Conservation (phyloP, 2,329 filamentous ascomycete genomes). For the Eutypella sp. region DNA sequence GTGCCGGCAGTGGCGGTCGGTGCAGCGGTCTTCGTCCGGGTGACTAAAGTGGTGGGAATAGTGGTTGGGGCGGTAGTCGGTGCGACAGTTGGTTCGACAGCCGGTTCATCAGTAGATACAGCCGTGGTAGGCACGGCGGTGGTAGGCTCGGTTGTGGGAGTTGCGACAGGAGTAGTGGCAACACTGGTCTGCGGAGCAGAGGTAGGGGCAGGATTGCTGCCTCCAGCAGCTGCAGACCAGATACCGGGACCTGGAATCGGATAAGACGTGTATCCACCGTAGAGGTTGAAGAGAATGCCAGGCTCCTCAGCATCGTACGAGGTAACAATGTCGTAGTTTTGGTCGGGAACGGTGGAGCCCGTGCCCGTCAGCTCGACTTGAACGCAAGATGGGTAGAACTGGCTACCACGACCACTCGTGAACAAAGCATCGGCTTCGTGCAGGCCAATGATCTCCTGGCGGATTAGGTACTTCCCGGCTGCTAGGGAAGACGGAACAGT, state of each 20-base stretch:
- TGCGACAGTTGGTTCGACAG: too few relatives aligned
- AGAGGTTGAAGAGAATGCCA: slow-evolving; percentile 57
- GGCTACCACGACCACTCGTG: slow-evolving; percentile 36
- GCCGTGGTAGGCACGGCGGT: not conserved
- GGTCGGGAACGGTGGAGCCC: slow-evolving; percentile 40
- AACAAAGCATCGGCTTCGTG: slow-evolving; percentile 38
- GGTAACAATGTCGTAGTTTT: slow-evolving; percentile 40
- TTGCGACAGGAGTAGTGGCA: not conserved
- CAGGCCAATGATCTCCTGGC: slow-evolving; percentile 51
- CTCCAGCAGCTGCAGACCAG: slow-evolving; percentile 21
- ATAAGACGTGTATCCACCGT: slow-evolving; percentile 32
- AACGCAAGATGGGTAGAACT: slow-evolving; percentile 54
- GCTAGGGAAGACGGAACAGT: slow-evolving; percentile 41
- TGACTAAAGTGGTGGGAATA: not conserved
- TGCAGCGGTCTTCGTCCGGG: not conserved
- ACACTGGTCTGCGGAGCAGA: not conserved
- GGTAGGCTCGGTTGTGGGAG: not conserved
- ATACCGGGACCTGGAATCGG: slow-evolving; percentile 30
- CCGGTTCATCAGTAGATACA: too few relatives aligned
- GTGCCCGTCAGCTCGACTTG: slow-evolving; percentile 55
- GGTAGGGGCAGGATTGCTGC: not conserved
- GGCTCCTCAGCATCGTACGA: slow-evolving; percentile 55
- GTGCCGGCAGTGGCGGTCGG: not conserved
- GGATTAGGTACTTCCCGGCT: slow-evolving; percentile 48
- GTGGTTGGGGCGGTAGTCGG: not conserved